Conservation (phyloP, 257 asterid genomes). For the Eustoma russellianum region DNA sequence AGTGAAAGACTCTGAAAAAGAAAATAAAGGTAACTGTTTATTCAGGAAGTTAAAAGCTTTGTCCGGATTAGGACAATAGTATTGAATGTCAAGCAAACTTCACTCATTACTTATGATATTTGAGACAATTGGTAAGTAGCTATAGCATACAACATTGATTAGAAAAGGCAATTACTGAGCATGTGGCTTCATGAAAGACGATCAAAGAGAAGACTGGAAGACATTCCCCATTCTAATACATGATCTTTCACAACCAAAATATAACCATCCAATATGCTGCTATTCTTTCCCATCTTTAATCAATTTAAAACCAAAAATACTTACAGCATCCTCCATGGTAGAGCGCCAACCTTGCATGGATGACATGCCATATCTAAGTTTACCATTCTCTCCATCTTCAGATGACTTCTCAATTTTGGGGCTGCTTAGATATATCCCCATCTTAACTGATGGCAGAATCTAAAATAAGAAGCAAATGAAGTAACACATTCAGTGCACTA, state of each 20-base stretch:
- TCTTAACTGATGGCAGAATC: conserved; percentile 34
- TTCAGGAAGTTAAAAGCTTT: too few relatives aligned
- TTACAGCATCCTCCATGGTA: conserved; percentile 95
- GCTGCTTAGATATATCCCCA: conserved; percentile 89
- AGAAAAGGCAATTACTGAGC: background rate
- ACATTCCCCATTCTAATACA: conserved; percentile 2
- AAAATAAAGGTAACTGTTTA: too few relatives aligned
- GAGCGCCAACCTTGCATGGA: conserved; percentile 99
- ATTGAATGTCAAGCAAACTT: too few relatives aligned
- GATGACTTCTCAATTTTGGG: conserved; percentile 75
- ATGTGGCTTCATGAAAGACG: too few relatives aligned
- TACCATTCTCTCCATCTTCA: conserved; percentile 71
- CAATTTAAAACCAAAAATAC: conserved; percentile 18
- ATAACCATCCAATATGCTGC: background rate
- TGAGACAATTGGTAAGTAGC: too few relatives aligned
- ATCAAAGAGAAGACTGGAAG: background rate
- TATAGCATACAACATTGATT: too few relatives aligned
- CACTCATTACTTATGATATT: too few relatives aligned
- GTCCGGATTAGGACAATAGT: too few relatives aligned
- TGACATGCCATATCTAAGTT: conserved; percentile 70
- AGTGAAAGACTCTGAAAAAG: too few relatives aligned
- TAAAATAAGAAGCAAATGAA: background rate
- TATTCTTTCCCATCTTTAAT: background rate
- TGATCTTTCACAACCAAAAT: conserved; percentile 1
- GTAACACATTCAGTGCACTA: too few relatives aligned